Base-by-base conservation (phyloP, 2,329 filamentous ascomycete species). In the Mycosphaerella sp. region DNA sequence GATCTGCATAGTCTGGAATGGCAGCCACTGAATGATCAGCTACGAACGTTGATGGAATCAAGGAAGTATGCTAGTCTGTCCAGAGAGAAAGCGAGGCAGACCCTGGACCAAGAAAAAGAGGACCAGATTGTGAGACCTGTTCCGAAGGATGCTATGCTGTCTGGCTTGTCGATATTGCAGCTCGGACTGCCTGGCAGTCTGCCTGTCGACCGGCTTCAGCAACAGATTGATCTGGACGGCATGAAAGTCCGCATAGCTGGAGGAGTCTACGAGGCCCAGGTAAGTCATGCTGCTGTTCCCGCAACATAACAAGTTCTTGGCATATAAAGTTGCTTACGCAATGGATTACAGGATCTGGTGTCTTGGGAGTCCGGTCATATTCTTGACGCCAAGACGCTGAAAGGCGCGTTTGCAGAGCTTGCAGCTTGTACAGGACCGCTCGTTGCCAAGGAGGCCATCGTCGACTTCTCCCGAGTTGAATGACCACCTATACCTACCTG, bases 111-210 rank as follows among this genome's bases (percentile, higher is more conserved):
- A 21, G 21, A 21, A 21, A 17, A 23, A 11, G 8, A 36, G 14
- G 43, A 67, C 61, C 32, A 59, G 1, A 23, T 51, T 11, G n/a
- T 49, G 7, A 50, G 57, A 48, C 48, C 54, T 34, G 62, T 34
- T 57, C 62, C 50, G 51, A 7, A 57, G 4, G 54, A 52, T 14
- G 70, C 68, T 6, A 66, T 67, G 4, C 58, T 68, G 5, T 75
- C 74, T 0, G 70, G 69, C 6, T 63, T 73, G 26, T 76, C 76
- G 0, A 72, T 90, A 0, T 82, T 89, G 56, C 67, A 73, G 0
- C 76, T 83, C 45, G 75, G 78, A 45, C 84, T 90, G 76, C 86
- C 87, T 0, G 87, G 87, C 0, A 76, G 88, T 39, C 75, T 81
- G 42, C 75, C 80, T 0, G 65, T 79, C 2, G 70, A 76, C 0